Evolutionary conservation across 768 basidiomycete genomes (phyloP), one percentile per base, ranked within the genome.

Genomic region (Termitomyces sp.): DNA sequence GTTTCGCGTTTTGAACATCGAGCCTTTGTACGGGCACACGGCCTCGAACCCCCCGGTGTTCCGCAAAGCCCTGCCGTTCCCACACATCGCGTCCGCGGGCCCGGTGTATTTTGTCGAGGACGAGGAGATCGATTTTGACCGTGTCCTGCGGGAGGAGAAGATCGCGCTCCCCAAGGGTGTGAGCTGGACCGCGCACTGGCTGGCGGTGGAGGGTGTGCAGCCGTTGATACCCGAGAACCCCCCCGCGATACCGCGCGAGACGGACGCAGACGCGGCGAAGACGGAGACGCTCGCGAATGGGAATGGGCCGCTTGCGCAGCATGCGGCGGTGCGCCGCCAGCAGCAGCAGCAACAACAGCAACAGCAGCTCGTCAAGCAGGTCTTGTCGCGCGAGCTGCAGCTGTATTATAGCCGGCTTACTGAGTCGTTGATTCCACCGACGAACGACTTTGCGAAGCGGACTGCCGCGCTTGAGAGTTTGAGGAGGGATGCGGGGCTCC

Each of bases 141-240:
- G 87, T 54, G 86, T 94, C 10, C 72, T 98, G 43, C 83, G 90
- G 55, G 90, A 92, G 65, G 92, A 93, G 69, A 89, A 94, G 70
- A 86, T 94, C 36, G 77, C 81, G 1, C 72, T 94, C 8, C 92
- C 93, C 0, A 86, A 88, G 64, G 88, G 87, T 43, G 86, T 91
- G 55, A 85, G 79, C 63, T 95, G 92, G 88, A 89, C 87, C 0
- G 95, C 97, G 2, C 97, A 99, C 68, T 99, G 97, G 97, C 80
- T 99, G 33, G 95, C 95, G 0, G 94, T 99, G 40, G 97, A 99
- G 65, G 97, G 97, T 26, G 90, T 99, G 13, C 97, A 98, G 66
- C 62, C 67, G 28, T 59, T 64, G 16, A 59, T 64, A 3, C 63
- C 63, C n/a, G 63, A 64, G 60, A 63, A 58, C 56, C 68, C 57